Percentiles rank a stretch among this genome's conserved stretches.
These are phyloP conservation scores for Gossypium ekmanianum DNA, from an alignment of 345 rosid genomes.

Conservation along the genomic window DNA sequence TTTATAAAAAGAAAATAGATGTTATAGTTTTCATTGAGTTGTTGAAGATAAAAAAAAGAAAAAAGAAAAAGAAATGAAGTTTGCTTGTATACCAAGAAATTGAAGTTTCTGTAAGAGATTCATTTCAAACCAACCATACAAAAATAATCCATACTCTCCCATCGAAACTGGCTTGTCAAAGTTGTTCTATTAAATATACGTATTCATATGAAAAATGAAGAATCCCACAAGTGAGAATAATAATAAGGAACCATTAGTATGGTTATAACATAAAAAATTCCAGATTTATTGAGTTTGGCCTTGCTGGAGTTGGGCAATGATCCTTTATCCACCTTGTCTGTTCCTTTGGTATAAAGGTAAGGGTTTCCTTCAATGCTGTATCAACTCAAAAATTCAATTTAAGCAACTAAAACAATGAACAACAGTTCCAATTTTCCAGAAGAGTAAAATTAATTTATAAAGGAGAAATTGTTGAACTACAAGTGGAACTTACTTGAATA, in stretches of 20 bases:
- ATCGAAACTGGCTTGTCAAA: not conserved
- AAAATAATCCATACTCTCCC: not conserved
- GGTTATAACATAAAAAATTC: not conserved
- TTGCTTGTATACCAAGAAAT: conserved; percentile 1
- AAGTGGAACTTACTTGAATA: not conserved
- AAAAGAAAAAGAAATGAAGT: not conserved
- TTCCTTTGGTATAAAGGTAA: not conserved
- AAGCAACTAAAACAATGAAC: not conserved
- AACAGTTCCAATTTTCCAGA: not conserved
- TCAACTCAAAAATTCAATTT: not conserved
- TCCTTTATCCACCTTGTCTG: not conserved
- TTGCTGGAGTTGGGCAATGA: not conserved
- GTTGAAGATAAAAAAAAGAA: not conserved
- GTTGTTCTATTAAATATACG: too few relatives aligned
- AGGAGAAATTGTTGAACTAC: not conserved
- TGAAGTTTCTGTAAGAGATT: conserved; percentile 6
- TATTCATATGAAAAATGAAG: not conserved
- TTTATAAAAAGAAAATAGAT: not conserved
- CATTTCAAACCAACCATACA: not conserved
- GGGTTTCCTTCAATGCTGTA: conserved; percentile 4
- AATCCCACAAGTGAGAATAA: not conserved
- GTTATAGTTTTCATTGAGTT: not conserved
- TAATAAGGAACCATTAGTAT: not conserved
- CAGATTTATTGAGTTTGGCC: not conserved
- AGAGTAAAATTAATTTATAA: too few relatives aligned